These are phyloP conservation scores for Murraya paniculata DNA, from an alignment of 345 rosid species.

Conservation along the genomic window DNA sequence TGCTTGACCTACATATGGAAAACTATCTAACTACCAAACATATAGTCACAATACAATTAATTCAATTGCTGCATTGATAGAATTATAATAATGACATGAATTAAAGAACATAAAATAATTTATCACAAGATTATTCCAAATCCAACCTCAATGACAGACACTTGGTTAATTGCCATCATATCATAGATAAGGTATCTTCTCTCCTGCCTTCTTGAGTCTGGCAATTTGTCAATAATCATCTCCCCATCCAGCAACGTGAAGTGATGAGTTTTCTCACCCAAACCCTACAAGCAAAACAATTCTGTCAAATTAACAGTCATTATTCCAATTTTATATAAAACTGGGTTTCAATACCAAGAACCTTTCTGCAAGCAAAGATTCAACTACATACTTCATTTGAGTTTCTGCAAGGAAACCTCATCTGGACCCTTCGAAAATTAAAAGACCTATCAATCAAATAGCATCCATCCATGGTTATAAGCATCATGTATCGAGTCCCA, in stretches of 20 bases:
- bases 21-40: background rate
- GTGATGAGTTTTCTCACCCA: conserved; percentile 79
- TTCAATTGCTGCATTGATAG: background rate
- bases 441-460: conserved; percentile 86
- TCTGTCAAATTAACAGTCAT: conserved; percentile 19
- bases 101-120: background rate
- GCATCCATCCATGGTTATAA: conserved; percentile 85
- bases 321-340: background rate
- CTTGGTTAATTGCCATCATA: conserved; percentile 74
- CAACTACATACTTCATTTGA: conserved; percentile 59
- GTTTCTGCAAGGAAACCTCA: conserved; percentile 87
- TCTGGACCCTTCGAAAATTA: conserved; percentile 87
- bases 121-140: background rate
- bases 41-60: background rate
- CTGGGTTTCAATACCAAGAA: conserved; percentile 4
- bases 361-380: conserved; percentile 6
- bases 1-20: background rate
- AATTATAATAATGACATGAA: background rate
- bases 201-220: conserved; percentile 88
- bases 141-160: conserved; percentile 79
- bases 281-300: conserved; percentile 44
- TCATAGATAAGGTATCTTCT: conserved; percentile 98
- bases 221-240: conserved; percentile 92
- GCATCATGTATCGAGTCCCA: conserved; percentile 98
- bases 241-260: conserved; percentile 94